A percentile compares a stretch with the other conserved stretches of the same genome.
Conservation (phyloP, 1,284 basidiomycete genomes). For the Leccinum pachyderme region DNA sequence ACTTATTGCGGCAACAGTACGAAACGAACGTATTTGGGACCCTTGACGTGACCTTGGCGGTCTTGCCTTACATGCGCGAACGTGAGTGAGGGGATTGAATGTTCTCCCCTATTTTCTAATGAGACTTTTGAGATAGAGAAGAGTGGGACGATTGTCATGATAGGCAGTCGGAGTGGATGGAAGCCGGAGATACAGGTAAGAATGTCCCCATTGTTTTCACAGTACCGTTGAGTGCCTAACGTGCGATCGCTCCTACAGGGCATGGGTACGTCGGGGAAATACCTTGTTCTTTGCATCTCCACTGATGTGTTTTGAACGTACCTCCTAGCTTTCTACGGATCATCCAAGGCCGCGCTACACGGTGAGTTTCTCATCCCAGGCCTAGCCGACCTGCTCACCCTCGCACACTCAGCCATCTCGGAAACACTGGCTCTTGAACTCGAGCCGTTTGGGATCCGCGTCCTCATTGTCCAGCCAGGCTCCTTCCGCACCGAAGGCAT, state of each 20-base stretch:
- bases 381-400: constrained; percentile 20
- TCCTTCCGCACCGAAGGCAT: constrained; percentile 52
- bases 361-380: constrained; percentile 29
- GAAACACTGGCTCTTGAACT: constrained; percentile 54
- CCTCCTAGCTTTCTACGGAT: constrained; percentile 44
- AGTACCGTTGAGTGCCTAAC: not conserved
- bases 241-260: constrained; percentile 14
- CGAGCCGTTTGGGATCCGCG: constrained; percentile 49
- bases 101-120: not conserved
- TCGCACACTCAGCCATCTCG: constrained; percentile 33
- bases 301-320: not conserved
- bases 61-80: constrained; percentile 45
- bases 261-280: constrained; percentile 13
- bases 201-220: not conserved
- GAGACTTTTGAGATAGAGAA: constrained; percentile 8
- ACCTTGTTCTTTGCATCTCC: not conserved
- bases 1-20: constrained; percentile 40
- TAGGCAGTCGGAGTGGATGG: constrained; percentile 56
- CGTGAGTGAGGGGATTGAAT: constrained; percentile 28
- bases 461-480: constrained; percentile 53
- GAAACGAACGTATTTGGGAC: constrained; percentile 51
- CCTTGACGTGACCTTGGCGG: constrained; percentile 48
- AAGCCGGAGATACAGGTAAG: constrained; percentile 46
- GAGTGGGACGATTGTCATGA: constrained; percentile 42
- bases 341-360: constrained; percentile 58